phyloP scores from a whole-genome alignment of 2,329 filamentous ascomycete species.

The Trichoderma semiorbis region DNA sequence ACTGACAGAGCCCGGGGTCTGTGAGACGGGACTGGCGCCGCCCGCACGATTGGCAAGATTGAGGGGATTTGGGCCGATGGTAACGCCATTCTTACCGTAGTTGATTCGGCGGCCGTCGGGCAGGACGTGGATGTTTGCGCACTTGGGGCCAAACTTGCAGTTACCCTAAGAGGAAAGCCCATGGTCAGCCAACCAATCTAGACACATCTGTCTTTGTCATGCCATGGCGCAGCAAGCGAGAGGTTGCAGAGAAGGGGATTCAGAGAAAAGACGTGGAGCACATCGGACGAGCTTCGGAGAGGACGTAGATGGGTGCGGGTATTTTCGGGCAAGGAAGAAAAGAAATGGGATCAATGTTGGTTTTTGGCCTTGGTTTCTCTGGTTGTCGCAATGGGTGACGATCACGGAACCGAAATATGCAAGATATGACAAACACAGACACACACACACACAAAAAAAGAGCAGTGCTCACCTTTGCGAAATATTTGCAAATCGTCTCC shows the following conservation, averaged over 20 bases:
- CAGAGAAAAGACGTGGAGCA: background rate
- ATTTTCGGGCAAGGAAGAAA: conserved; percentile 13
- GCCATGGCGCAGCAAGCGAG: background rate
- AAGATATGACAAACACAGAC: background rate
- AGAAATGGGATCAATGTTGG: background rate
- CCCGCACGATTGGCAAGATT: conserved; percentile 63
- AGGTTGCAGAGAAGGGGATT: background rate
- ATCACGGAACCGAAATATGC: background rate
- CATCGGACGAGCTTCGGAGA: background rate
- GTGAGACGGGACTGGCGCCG: conserved; percentile 42
- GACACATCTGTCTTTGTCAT: background rate
- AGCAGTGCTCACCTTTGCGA: conserved; percentile 73
- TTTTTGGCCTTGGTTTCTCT: background rate
- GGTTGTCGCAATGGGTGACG: background rate
- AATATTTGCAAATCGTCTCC: conserved; percentile 97
- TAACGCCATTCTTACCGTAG: conserved; percentile 67
- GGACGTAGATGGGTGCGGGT: background rate
- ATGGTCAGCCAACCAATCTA: conserved; percentile 11
- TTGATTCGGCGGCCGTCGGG: conserved; percentile 92
- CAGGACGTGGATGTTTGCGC: conserved; percentile 92
- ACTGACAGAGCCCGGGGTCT: conserved; percentile 35
- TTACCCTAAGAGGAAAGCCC: conserved; percentile 63
- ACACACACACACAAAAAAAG: conserved; percentile 11
- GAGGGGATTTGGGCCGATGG: conserved; percentile 54
- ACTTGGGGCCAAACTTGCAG: conserved; percentile 98